phyloP scores from a whole-genome alignment of 495 filamentous ascomycete genomes.

The Cercophora newfieldiana region DNA sequence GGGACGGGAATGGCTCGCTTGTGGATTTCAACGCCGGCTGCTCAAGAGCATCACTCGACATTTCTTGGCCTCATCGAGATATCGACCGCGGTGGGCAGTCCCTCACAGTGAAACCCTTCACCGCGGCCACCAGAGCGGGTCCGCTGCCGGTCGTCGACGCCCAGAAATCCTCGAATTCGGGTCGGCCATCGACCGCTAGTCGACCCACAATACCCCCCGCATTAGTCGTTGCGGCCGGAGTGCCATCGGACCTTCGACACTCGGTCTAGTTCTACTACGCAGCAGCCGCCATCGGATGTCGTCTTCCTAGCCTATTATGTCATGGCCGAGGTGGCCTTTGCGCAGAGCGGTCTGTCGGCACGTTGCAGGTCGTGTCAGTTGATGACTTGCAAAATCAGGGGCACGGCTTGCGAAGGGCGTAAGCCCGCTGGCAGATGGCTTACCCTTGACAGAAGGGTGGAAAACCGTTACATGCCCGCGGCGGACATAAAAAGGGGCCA shows the following conservation, averaged over 20 bases:
- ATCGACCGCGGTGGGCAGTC: too few species aligned
- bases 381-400: background rate
- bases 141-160: background rate
- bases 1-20: background rate
- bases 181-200: background rate
- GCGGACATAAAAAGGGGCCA: background rate
- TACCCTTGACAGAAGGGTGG: background rate
- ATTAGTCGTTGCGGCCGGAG: constrained; percentile 5
- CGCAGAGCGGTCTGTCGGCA: background rate
- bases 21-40: background rate
- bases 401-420: background rate
- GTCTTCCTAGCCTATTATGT: background rate
- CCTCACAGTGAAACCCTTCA: background rate
- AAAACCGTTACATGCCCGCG: background rate
- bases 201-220: background rate
- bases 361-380: background rate
- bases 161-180: background rate
- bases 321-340: background rate
- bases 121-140: background rate
- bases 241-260: constrained; percentile 1
- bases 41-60: too few species aligned
- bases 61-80: too few species aligned
- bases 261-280: background rate
- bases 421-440: background rate
- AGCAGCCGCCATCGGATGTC: background rate